Evolutionary conservation across 1,284 basidiomycete genomes (phyloP).

Genomic region (Hymenochaete sp.): DNA sequence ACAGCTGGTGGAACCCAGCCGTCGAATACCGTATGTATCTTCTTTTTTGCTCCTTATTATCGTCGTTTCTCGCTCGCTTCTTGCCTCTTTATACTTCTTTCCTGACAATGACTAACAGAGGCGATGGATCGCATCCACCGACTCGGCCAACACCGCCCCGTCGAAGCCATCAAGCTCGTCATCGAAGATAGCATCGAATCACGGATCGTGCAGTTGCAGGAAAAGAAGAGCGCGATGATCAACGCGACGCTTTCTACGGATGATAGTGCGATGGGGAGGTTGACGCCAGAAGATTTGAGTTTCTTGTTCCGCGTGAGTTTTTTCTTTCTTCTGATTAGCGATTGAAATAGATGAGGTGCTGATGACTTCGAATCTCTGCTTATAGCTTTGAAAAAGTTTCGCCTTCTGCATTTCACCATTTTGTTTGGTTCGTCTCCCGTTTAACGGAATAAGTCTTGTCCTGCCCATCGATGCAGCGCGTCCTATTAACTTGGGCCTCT

Average conservation of each 20-base stretch:
- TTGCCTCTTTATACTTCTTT: constrained; percentile 21
- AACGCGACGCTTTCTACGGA: constrained; percentile 73
- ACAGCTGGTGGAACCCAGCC: constrained; percentile 90
- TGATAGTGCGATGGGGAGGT: constrained; percentile 82
- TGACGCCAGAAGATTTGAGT: constrained; percentile 79
- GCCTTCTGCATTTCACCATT: background rate
- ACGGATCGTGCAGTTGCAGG: constrained; percentile 87
- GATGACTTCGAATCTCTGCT: background rate
- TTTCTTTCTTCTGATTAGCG: background rate
- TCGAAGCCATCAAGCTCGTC: constrained; percentile 89
- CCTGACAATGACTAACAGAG: constrained; percentile 41
- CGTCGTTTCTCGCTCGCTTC: constrained; percentile 5
- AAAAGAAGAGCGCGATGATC: constrained; percentile 86
- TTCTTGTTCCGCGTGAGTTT: constrained; percentile 65
- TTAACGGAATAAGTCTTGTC: background rate
- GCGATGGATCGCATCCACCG: constrained; percentile 97
- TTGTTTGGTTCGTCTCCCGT: background rate
- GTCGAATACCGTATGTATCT: constrained; percentile 65
- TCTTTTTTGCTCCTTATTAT: constrained; percentile 4
- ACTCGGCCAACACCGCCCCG: constrained; percentile 85
- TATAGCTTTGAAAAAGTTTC: background rate
- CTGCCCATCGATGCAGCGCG: too few species aligned
- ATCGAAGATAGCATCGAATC: constrained; percentile 96
- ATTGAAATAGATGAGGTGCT: background rate
- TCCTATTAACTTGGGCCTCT: too few species aligned